Base-by-base conservation (phyloP, 192 early-diverging fungal genomes). In the Gryganskiella cystojenkinii region DNA sequence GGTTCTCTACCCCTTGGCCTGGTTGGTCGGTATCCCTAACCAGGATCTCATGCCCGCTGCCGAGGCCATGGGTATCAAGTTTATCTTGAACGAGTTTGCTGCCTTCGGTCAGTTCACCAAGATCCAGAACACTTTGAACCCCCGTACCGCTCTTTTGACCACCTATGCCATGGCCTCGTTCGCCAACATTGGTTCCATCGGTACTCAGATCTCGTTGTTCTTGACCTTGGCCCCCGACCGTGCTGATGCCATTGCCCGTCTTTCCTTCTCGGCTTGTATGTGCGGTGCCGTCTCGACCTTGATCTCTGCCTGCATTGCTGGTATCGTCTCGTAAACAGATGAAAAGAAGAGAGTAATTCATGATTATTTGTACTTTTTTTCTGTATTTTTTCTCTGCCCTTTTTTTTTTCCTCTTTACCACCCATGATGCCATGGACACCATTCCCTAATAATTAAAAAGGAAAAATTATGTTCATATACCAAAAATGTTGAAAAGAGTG, bases 51-150 rank as follows among this genome's bases (percentile, higher is more conserved):
- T 30, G 10, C 59, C 54, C 13, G n/a, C 59, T 45, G 73, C 73
- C 15, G 59, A 76, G 60, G 73, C 73, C n/a, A 76, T 76, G 73
- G 73, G 90, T 28, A 88, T 87, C 54, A 97, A 97, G 83, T 87
- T 95, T 55, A 82, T 93, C 65, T 80, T 90, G 34, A 97, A 95
- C 85, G 95, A 97, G 87, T 94, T 97, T 80, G 91, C 90, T n/a
- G 95, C 95, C 10, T 97, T 93, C 82, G 33, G 55, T 0, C 31
- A 56, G 58, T 78, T 92, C 64, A 82, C 82, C 14, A 70, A 67
- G 40, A 53, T 83, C 20, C 74, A 71, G 58, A 69, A 67, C 15
- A 45, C 46, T 31, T 81, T 93, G 60, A 71, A 82, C 30, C 47
- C 66, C 25, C 89, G 91, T 42, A 82, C 82, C 1, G 65, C 58